These are phyloP conservation scores for Hypoxylon fuscum DNA, from an alignment of 495 filamentous ascomycete species.

Conservation along the genomic window DNA sequence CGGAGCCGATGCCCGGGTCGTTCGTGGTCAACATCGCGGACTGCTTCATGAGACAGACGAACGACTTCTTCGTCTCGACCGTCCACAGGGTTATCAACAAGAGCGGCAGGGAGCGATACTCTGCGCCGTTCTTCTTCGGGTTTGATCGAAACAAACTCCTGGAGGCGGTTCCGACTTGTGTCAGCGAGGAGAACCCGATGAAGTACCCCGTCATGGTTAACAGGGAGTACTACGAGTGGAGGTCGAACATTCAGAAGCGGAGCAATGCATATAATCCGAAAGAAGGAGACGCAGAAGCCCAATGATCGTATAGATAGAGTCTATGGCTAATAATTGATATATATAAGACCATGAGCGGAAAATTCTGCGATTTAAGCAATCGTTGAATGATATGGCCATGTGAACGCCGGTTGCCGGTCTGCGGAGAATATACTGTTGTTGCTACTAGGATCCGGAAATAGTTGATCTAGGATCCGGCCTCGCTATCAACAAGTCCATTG, in stretches of 20 bases:
- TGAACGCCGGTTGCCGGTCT: background rate
- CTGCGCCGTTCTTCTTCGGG: conserved; percentile 71
- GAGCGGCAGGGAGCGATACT: conserved; percentile 56
- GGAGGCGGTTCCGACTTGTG: conserved; percentile 5
- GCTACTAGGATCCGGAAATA: background rate
- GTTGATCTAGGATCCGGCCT: background rate
- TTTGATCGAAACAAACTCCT: conserved; percentile 57
- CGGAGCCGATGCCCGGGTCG: conserved; percentile 62
- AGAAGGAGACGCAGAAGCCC: background rate
- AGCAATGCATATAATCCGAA: too few species aligned
- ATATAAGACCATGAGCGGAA: background rate
- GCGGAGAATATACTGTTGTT: conserved; percentile 5
- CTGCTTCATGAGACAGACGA: conserved; percentile 71
- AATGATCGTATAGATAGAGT: too few species aligned
- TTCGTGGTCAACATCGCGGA: conserved; percentile 75
- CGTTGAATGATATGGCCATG: background rate
- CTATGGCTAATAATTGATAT: too few species aligned
- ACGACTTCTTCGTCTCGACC: conserved; percentile 67
- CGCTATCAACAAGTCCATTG: background rate
- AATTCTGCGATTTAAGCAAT: background rate
- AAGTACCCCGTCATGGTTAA: conserved; percentile 3
- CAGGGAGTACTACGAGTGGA: conserved; percentile 8
- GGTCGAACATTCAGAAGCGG: conserved; percentile 5
- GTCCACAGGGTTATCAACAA: conserved; percentile 67
- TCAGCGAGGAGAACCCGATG: conserved; percentile 8